Evolutionary conservation across 2,329 filamentous ascomycete species (phyloP).

Genomic region (Penicillium brasilianum): DNA sequence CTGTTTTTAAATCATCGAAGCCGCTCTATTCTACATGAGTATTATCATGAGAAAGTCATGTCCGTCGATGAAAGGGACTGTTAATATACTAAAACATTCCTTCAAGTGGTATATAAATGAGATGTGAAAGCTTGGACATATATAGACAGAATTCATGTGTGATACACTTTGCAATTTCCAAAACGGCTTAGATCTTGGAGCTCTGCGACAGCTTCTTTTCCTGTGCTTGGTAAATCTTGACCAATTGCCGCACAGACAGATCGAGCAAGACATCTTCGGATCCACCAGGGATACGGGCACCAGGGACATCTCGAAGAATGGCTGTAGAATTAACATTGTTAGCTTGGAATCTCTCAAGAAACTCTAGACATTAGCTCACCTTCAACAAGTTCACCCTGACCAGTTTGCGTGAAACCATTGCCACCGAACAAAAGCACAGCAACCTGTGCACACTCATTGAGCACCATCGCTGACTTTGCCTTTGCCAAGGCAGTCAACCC

Average conservation of each 20-base stretch:
- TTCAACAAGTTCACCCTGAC: conserved; percentile 73
- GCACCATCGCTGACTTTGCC: conserved; percentile 71
- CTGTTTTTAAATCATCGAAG: no score
- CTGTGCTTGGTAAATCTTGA: conserved; percentile 64
- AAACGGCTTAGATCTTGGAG: conserved; percentile 31
- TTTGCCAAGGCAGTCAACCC: conserved; percentile 75
- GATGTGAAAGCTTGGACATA: neutral
- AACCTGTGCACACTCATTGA: conserved; percentile 72
- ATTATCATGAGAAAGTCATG: no score
- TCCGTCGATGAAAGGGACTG: no score
- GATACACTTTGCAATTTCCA: neutral
- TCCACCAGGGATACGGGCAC: conserved; percentile 67
- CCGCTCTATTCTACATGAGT: no score
- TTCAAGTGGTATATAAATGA: neutral
- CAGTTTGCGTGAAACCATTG: conserved; percentile 71
- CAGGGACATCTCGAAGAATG: conserved; percentile 68
- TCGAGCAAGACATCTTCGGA: conserved; percentile 76
- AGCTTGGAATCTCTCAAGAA: conserved; percentile 14
- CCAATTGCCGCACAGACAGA: conserved; percentile 69
- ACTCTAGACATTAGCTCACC: conserved; percentile 52
- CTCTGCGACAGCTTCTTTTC: conserved; percentile 37
- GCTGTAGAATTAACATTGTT: conserved; percentile 47
- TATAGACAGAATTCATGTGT: neutral
- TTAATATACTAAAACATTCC: no score
- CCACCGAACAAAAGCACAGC: conserved; percentile 75